Evolutionary conservation across 176 grass and related monocot species (phyloP), one percentile per base, ranked within the genome.

Genomic region (Hyparrhenia diplandra): DNA sequence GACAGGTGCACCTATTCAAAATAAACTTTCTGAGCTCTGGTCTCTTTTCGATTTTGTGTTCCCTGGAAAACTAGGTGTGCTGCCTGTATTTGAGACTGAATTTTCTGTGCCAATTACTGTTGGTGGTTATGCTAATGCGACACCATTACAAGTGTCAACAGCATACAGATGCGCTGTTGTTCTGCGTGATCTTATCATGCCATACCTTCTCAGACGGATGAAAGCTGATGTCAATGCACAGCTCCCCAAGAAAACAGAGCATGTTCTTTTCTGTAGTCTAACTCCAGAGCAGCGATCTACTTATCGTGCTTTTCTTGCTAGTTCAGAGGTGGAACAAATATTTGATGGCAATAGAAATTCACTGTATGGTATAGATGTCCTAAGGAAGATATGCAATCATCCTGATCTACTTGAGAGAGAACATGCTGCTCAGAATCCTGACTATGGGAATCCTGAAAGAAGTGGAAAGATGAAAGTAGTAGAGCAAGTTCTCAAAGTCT

Each of bases 11-110:
- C 95, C 95, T 83, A 98, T 98, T 76, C 95, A 98, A 51, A 98
- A 98, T 86, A 98, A 98, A 71, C 90, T 98, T n/a, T 77, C 90
- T 28, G 95, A 98, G 82, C 69, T 98, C 37, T 98, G 95, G 95
- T 94, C 95, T 87, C 92, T 98, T 64, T 98, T 94, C 18, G 95
- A 98, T 94, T 98, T 98, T 1, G 92, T 98, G 30, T 98, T 98
- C 85, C 95, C 95, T 85, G 95, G 95, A 74, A 98, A 98, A 83
- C 69, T 98, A 85, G 95, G 95, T 17, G 95, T 98, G 58, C 77
- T 94, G 11, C 95, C 95, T 41, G 92, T 94, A 70, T 94, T 98
- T 79, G 95, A 98, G 85, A 69, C 86, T 3, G 95, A 98, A 77
- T 94, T 94, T 73, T 89, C 95, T 41, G 95, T 98, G 60, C 95